phyloP scores from a whole-genome alignment of 805 yeast species.

The Danielia reshetovae region DNA sequence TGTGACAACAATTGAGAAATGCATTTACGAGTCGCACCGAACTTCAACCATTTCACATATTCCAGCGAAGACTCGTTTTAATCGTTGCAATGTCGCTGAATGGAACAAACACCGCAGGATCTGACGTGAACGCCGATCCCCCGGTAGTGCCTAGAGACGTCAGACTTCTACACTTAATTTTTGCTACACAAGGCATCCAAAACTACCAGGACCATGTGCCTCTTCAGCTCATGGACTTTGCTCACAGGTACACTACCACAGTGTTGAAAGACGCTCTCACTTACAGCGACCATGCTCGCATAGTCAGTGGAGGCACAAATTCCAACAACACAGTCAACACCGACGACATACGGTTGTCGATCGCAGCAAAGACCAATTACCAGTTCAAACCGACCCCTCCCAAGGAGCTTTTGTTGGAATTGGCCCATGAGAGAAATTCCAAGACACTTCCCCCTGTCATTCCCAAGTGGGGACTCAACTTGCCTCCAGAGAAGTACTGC shows the following conservation, averaged over 20 bases:
- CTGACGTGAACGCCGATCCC: slow-evolving; percentile 10
- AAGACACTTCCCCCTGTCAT: slow-evolving; percentile 88
- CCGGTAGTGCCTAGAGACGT: slow-evolving; percentile 78
- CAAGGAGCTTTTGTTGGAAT: slow-evolving; percentile 81
- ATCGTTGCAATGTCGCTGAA: slow-evolving; percentile 2
- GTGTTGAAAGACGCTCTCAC: slow-evolving; percentile 85
- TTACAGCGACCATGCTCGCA: slow-evolving; percentile 76
- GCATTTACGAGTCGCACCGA: too few relatives aligned
- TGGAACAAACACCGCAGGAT: background rate
- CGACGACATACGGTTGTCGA: slow-evolving; percentile 89
- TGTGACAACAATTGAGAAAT: too few relatives aligned
- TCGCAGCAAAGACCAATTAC: slow-evolving; percentile 89
- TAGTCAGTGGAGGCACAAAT: slow-evolving; percentile 28
- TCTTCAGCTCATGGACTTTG: slow-evolving; percentile 93
- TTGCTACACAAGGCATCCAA: slow-evolving; percentile 90
- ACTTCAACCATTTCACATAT: too few relatives aligned
- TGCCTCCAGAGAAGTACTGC: slow-evolving; percentile 98
- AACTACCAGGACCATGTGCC: slow-evolving; percentile 96
- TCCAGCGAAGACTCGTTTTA: too few relatives aligned
- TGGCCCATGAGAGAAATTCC: slow-evolving; percentile 89
- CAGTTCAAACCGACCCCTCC: slow-evolving; percentile 95
- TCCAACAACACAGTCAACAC: slow-evolving; percentile 53
- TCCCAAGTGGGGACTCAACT: slow-evolving; percentile 84
- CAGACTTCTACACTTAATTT: slow-evolving; percentile 78
- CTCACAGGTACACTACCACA: slow-evolving; percentile 81